phyloP scores from a whole-genome alignment of 148 eudicot species.

The Nepenthes gracilis region DNA sequence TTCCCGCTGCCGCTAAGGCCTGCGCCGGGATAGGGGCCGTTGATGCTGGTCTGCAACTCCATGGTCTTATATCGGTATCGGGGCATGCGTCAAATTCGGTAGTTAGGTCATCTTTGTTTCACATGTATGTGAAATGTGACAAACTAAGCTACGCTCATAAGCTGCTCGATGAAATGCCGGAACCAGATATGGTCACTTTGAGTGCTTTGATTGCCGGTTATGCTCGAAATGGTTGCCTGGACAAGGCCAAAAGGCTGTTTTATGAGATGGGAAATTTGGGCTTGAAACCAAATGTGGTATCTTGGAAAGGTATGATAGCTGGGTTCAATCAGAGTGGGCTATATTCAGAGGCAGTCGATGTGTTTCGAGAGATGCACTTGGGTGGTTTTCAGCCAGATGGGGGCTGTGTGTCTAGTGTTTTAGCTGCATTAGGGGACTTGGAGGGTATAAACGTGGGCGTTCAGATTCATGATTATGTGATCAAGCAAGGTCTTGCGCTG shows the following conservation, averaged over 20 bases:
- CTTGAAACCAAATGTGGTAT: constrained; percentile 48
- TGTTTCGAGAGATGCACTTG: constrained; percentile 39
- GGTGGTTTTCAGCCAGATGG: constrained; percentile 45
- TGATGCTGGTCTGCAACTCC: constrained; percentile 40
- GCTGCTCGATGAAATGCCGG: constrained; percentile 47
- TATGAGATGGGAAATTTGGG: constrained; percentile 37
- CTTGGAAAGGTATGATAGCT: constrained; percentile 74
- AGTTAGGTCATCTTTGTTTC: constrained; percentile 64
- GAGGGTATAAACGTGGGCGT: constrained; percentile 25
- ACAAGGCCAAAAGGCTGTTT: constrained; percentile 36
- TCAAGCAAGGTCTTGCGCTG: constrained; percentile 32
- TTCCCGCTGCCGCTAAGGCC: constrained; percentile 57
- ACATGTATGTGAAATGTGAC: constrained; percentile 59
- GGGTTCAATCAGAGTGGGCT: constrained; percentile 55
- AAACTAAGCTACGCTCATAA: constrained; percentile 36
- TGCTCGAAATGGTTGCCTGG: constrained; percentile 57
- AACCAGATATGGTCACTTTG: constrained; percentile 54
- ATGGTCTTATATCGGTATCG: constrained; percentile 35
- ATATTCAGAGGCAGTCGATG: constrained; percentile 30
- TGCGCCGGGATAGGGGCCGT: constrained; percentile 38
- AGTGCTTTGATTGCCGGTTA: constrained; percentile 82
- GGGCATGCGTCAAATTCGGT: constrained; percentile 39
- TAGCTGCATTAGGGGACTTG: constrained; percentile 54
- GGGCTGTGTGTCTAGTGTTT: constrained; percentile 47
- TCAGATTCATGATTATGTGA: constrained; percentile 47